phyloP scores from a whole-genome alignment of 176 grass and related monocot species.

The Eleusine coracana region DNA sequence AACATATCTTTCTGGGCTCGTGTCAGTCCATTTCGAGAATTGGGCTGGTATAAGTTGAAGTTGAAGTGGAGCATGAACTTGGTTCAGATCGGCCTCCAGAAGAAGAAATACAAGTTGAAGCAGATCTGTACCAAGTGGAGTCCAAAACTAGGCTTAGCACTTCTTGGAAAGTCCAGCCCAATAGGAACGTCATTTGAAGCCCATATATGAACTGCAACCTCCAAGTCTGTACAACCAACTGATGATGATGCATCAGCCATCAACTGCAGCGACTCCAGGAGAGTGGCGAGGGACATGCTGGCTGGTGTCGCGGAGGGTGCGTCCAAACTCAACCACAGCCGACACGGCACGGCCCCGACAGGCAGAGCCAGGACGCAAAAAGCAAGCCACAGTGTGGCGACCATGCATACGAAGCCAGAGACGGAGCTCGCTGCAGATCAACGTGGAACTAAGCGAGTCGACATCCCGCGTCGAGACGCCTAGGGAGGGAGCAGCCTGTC shows the following conservation, averaged over 20 bases:
- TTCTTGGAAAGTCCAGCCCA: background rate
- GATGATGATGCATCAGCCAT: too few species aligned
- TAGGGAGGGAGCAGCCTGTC: conserved; percentile 38
- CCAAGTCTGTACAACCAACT: background rate
- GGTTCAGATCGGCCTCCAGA: too few species aligned
- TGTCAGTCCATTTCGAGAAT: too few species aligned
- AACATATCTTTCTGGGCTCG: background rate
- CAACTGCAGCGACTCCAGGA: background rate
- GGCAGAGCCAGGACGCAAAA: background rate
- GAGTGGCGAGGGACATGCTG: background rate
- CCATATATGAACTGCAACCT: background rate
- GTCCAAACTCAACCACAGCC: background rate
- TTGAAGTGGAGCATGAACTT: background rate
- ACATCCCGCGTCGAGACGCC: background rate
- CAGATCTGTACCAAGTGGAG: too few species aligned
- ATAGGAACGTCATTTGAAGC: background rate
- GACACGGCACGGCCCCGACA: conserved; percentile 27
- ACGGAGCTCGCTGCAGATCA: background rate
- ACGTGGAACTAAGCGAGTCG: conserved; percentile 9
- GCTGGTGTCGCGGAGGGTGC: background rate
- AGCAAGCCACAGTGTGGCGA: background rate
- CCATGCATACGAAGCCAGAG: background rate
- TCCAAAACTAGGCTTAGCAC: too few species aligned
- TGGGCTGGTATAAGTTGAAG: background rate
- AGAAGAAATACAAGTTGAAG: too few species aligned